phyloP scores from a whole-genome alignment of 257 asterid species.

The Fraxinus cuspidata region DNA sequence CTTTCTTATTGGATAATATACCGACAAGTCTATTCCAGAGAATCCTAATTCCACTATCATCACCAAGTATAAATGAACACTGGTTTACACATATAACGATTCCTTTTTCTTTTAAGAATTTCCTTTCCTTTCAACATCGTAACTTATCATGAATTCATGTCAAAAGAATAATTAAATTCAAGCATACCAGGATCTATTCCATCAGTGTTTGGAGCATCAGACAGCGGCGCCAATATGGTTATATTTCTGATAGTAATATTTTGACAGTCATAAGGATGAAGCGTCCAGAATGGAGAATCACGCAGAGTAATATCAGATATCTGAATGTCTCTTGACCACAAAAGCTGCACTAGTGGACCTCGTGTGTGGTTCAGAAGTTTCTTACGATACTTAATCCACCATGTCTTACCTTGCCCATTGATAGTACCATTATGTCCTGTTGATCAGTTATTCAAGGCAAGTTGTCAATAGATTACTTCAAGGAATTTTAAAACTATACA shows the following conservation, averaged over 20 bases:
- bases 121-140: conserved; percentile 7
- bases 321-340: conserved; percentile 89
- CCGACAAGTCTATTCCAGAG: background rate
- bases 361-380: conserved; percentile 71
- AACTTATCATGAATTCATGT: conserved; percentile 10
- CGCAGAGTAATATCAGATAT: conserved; percentile 76
- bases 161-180: background rate
- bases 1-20: conserved; percentile 2
- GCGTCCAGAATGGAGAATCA: conserved; percentile 93
- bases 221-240: conserved; percentile 82
- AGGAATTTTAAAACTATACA: background rate
- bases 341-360: conserved; percentile 91
- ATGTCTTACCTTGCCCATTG: conserved; percentile 81
- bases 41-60: conserved; percentile 13
- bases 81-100: background rate
- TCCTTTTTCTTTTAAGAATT: background rate
- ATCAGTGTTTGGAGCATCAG: conserved; percentile 91
- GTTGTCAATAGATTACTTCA: conserved; percentile 13
- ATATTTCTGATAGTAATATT: conserved; percentile 70
- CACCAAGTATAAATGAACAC: background rate
- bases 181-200: conserved; percentile 93
- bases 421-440: conserved; percentile 92
- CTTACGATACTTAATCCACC: conserved; percentile 81
- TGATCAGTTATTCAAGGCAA: conserved; percentile 31
- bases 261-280: conserved; percentile 91